Base-by-base conservation (phyloP, 192 early-diverging fungal species). In the Gonapodya prolifera region DNA sequence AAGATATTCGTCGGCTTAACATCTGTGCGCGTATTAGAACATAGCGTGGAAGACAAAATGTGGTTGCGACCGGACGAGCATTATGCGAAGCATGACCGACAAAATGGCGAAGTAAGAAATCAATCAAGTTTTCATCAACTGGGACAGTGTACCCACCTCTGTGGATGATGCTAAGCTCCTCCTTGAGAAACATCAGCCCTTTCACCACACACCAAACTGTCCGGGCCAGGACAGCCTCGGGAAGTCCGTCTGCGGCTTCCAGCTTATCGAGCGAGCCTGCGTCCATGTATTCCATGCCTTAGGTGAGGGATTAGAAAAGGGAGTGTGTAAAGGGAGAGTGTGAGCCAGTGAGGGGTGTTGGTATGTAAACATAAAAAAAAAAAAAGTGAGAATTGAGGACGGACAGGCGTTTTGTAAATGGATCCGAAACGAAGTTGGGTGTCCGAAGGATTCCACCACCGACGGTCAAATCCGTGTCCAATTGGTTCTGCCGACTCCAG, bases 1-100 rank as follows among this genome's bases (percentile, higher is more conserved):
- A 98, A 82, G 2, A 98, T 90, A 81, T 98, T 98, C 1, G 95
- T 95, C 1, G 96, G 96, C 81, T 98, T 98, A 79, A 98, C 90
- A 87, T 98, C 95, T 89, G n/a, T n/a, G n/a, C n/a, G n/a, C n/a
- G n/a, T n/a, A n/a, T n/a, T n/a, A n/a, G n/a, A n/a, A n/a, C n/a
- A n/a, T 28, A 70, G 1, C n/a, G 34, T n/a, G 30, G 1, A 31
- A 28, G 2, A 76, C 34, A 17, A 2, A 69, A 75, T 75, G 31
- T 75, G 31, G 31, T 2, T 2, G 2, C 31, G 73, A 17, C 31
- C 2, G 73, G 8, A 16, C 28, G 17, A 31, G 31, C n/a, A 77
- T 2, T 17, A 69, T 69, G 8, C 76, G 1, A 75, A 82, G 80
- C 31, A 70, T 31, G 31, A 35, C 70, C 36, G 70, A 76, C 34